Base-by-base conservation (phyloP, 2,329 filamentous ascomycete species). In the Cordyceps pruinosa region DNA sequence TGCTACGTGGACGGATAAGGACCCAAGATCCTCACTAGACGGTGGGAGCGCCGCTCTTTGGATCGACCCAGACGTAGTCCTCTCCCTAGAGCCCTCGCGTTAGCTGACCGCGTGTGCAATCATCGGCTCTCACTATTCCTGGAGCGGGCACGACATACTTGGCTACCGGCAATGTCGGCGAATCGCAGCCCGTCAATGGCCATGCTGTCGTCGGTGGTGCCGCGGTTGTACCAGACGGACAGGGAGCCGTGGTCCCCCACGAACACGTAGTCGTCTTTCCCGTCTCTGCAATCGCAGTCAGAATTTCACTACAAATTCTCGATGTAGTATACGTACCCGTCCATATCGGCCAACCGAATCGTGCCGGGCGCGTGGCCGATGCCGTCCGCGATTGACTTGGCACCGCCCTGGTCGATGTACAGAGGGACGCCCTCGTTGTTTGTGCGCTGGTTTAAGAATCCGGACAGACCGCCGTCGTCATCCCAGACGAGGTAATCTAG, bases 311-410 rank as follows among this genome's bases (percentile, higher is more conserved):
- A 45, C 9, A 7, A 26, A 26, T n/a, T 2, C 3, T 12, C 4
- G 15, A 45, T 5, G 2, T 5, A 6, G 13, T 8, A 7, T 28
- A 12, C 23, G 44, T 42, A 30, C 42, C 58, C 53, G 34, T 62
- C 56, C 61, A 67, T 61, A 19, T 66, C 64, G 1, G 63, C 65
- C 1, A 66, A 35, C 0, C 54, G 25, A 12, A 64, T 63, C 2
- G 35, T 35, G 15, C 25, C 46, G 9, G 59, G 60, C 17, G 62
- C 28, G 10, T 59, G 26, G 3, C 47, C 42, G 19, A 56, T 44
- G 12, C 59, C 59, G 9, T 58, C 56, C 3, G 49, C 45, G 15
- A 62, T 51, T 0, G 56, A 58, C 42, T 59, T 62, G 15, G 58
- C 49, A 6, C 45, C 41, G 12, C 60, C 61, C 41, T 63, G 61